Conservation (phyloP, 805 yeast genomes). For the Candida takata region DNA sequence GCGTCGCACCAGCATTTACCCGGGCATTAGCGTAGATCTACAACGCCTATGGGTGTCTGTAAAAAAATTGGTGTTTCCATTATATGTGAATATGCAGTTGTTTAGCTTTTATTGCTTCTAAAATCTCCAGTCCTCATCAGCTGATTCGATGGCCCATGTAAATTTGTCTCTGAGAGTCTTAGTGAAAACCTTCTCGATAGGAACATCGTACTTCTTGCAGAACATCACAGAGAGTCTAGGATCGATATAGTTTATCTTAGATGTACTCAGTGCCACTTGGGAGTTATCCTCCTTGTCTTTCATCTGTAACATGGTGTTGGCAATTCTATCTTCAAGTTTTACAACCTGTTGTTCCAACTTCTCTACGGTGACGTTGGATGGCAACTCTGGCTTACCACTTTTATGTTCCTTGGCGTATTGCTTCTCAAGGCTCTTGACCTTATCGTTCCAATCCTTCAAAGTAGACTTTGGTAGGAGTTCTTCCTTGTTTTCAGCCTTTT, state of each 20-base stretch:
- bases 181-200: constrained; percentile 86
- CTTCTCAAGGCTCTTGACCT: constrained; percentile 43
- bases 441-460: constrained; percentile 49
- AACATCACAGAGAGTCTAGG: constrained; percentile 88
- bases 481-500: constrained; percentile 50
- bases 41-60: too few species aligned
- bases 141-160: constrained; percentile 92
- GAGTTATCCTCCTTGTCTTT: constrained; percentile 93
- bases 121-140: constrained; percentile 82
- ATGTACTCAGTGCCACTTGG: constrained; percentile 86
- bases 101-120: too few species aligned
- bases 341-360: constrained; percentile 67
- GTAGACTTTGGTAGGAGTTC: constrained; percentile 47
- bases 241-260: constrained; percentile 91
- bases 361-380: constrained; percentile 43
- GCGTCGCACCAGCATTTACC: too few species aligned
- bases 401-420: constrained; percentile 52
- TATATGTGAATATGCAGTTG: too few species aligned
- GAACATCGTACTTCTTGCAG: constrained; percentile 78
- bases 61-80: too few species aligned
- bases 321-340: constrained; percentile 63
- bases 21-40: too few species aligned
- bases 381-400: constrained; percentile 51
- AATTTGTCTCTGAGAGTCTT: constrained; percentile 90
- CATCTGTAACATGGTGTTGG: constrained; percentile 62